Conservation (phyloP, 2,329 filamentous ascomycete species). For the Claviceps sp. region DNA sequence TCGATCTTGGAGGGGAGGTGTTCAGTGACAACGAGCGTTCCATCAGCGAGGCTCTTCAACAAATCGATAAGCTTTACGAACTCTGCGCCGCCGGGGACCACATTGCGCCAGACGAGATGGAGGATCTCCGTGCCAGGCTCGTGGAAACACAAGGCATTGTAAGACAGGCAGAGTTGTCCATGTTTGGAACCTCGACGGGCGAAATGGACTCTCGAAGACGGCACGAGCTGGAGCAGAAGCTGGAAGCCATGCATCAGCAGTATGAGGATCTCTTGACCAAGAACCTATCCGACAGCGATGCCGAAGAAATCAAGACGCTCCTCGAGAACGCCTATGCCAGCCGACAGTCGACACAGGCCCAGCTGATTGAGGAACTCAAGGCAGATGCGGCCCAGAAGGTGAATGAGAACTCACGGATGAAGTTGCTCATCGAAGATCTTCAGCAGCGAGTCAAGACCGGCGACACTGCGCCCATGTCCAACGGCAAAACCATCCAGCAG, state of each 20-base stretch:
- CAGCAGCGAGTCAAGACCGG: slow-evolving; percentile 56
- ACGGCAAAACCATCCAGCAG: slow-evolving; percentile 88
- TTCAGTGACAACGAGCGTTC: slow-evolving; percentile 87
- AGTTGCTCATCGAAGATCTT: slow-evolving; percentile 66
- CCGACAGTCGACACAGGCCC: slow-evolving; percentile 58
- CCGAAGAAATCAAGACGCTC: slow-evolving; percentile 70
- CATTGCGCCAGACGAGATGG: slow-evolving; percentile 69
- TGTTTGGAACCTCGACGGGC: slow-evolving; percentile 55
- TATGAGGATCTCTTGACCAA: slow-evolving; percentile 73
- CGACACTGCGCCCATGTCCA: slow-evolving; percentile 46
- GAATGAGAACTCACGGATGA: slow-evolving; percentile 71
- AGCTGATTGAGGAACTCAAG: slow-evolving; percentile 65
- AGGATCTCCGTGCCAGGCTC: slow-evolving; percentile 62
- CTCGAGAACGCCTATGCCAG: slow-evolving; percentile 65
- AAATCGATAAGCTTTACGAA: slow-evolving; percentile 66
- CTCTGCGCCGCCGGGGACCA: slow-evolving; percentile 64
- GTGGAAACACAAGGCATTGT: slow-evolving; percentile 87
- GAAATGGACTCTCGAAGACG: slow-evolving; percentile 54
- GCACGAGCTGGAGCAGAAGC: slow-evolving; percentile 62
- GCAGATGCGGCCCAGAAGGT: slow-evolving; percentile 62
- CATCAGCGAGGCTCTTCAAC: slow-evolving; percentile 71
- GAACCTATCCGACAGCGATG: slow-evolving; percentile 65
- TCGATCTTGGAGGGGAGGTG: slow-evolving; percentile 82
- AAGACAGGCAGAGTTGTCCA: slow-evolving; percentile 77
- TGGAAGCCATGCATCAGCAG: slow-evolving; percentile 62